phyloP scores from a whole-genome alignment of 768 basidiomycete genomes.

The Suillus subaureus region DNA sequence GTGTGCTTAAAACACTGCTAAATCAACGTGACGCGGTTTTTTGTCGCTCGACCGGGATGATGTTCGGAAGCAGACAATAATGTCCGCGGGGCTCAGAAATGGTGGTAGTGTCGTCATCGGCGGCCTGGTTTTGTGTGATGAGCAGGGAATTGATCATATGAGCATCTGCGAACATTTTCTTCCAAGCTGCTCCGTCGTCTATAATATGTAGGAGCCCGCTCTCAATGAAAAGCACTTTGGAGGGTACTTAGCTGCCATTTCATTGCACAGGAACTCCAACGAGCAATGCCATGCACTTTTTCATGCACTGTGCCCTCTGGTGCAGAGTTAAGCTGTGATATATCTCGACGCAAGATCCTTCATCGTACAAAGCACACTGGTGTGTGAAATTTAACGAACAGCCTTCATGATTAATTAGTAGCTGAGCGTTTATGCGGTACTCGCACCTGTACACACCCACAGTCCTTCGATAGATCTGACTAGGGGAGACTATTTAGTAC shows the following conservation, averaged over 20 bases:
- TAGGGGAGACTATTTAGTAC: neutral
- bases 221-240: neutral
- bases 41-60: neutral
- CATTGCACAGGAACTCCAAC: neutral
- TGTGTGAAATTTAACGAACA: neutral
- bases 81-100: neutral
- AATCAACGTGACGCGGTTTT: neutral
- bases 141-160: neutral
- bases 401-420: neutral
- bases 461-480: neutral
- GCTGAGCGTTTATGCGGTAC: neutral
- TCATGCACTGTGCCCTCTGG: neutral
- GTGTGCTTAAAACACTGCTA: neutral
- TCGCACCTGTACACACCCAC: neutral
- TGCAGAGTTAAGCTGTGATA: neutral
- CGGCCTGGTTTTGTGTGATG: neutral
- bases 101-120: neutral
- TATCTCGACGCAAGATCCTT: neutral
- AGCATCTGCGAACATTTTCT: neutral
- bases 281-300: neutral
- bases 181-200: neutral
- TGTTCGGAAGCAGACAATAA: conserved; percentile 1
- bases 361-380: neutral
- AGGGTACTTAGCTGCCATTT: neutral
- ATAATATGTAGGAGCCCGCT: neutral